Conservation (phyloP, 1,139 yeast genomes). For the Blastobotrys raffinosifermentans region DNA sequence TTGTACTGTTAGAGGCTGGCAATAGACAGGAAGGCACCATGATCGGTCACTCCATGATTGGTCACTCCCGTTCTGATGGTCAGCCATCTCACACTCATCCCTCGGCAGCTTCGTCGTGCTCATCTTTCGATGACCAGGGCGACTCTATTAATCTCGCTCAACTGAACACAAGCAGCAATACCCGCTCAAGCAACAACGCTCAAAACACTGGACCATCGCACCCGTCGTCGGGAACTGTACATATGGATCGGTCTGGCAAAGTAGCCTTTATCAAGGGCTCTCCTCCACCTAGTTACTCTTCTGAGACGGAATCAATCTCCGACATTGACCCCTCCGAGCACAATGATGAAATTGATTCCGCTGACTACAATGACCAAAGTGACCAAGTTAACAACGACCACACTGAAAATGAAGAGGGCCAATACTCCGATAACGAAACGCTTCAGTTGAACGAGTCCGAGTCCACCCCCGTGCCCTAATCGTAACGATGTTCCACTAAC, state of each 20-base stretch:
- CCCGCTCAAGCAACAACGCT: background rate
- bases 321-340: conserved; percentile 1
- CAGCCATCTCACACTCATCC: conserved; percentile 2
- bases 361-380: background rate
- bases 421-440: too few species aligned
- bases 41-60: too few species aligned
- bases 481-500: too few species aligned
- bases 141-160: conserved; percentile 2
- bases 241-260: too few species aligned
- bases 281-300: conserved; percentile 3
- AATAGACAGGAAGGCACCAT: conserved; percentile 7
- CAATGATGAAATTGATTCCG: background rate
- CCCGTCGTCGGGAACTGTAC: background rate
- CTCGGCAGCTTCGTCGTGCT: background rate
- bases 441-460: too few species aligned
- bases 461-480: too few species aligned
- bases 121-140: background rate
- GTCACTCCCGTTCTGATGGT: too few species aligned
- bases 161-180: background rate
- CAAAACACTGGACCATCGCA: background rate
- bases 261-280: background rate
- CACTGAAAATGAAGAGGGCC: too few species aligned
- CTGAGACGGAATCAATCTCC: background rate
- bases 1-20: conserved; percentile 34
- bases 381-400: too few species aligned